These are phyloP conservation scores for Debaryomyces sp. DNA, from an alignment of 1,139 yeast species.

Conservation along the genomic window DNA sequence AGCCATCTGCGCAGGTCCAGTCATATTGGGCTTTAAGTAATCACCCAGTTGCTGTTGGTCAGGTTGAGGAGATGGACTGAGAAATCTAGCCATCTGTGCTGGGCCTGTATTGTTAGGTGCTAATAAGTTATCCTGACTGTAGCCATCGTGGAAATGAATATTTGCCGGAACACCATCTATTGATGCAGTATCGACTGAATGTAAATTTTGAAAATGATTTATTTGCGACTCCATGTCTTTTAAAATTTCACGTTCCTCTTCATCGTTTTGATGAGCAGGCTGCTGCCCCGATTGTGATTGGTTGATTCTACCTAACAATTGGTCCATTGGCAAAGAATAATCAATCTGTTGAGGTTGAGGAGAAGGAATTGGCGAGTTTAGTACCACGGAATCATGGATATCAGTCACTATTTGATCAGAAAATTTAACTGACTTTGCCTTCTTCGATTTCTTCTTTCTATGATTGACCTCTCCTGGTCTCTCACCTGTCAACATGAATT, in stretches of 20 bases:
- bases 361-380: constrained; percentile 25
- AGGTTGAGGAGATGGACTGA: constrained; percentile 27
- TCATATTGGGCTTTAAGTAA: constrained; percentile 52
- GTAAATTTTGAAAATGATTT: constrained; percentile 63
- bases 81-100: constrained; percentile 40
- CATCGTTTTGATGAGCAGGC: constrained; percentile 36
- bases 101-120: constrained; percentile 60
- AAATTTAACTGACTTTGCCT: constrained; percentile 66
- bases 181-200: constrained; percentile 66
- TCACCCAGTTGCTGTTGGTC: constrained; percentile 5
- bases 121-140: constrained; percentile 26
- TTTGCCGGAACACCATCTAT: constrained; percentile 58
- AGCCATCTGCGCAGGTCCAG: constrained; percentile 58
- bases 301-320: constrained; percentile 51
- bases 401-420: constrained; percentile 62
- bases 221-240: constrained; percentile 70
- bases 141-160: constrained; percentile 35
- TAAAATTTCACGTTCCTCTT: constrained; percentile 60
- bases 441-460: constrained; percentile 36
- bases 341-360: constrained; percentile 43
- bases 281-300: constrained; percentile 27
- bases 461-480: constrained; percentile 50
- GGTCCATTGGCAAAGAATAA: constrained; percentile 74
- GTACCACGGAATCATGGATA: constrained; percentile 34
- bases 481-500: constrained; percentile 72